These are phyloP conservation scores for Hanseniaspora thailandica DNA, from an alignment of 805 yeast species.

Conservation along the genomic window DNA sequence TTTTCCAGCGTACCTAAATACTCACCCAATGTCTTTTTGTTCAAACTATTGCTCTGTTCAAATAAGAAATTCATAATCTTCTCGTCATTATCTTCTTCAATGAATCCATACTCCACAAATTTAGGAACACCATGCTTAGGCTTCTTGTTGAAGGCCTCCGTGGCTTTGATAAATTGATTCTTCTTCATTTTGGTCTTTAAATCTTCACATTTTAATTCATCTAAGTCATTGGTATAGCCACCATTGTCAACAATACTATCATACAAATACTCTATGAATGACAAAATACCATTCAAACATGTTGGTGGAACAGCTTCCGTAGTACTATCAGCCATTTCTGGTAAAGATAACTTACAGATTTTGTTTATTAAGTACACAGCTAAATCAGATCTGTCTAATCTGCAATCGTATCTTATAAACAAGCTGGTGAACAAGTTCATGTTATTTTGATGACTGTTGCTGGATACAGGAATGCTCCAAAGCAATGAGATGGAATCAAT, in stretches of 20 bases:
- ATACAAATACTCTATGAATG: conserved; percentile 53
- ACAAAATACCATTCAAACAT: conserved; percentile 76
- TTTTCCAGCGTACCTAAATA: conserved; percentile 67
- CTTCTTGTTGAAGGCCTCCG: conserved; percentile 62
- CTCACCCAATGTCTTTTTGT: conserved; percentile 82
- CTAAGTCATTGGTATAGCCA: not conserved
- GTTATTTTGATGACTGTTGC: conserved; percentile 28
- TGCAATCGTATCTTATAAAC: conserved; percentile 81
- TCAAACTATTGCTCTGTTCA: conserved; percentile 67
- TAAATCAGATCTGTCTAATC: conserved; percentile 72
- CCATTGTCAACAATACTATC: conserved; percentile 30
- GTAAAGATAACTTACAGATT: conserved; percentile 65
- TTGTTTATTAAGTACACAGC: conserved; percentile 55
- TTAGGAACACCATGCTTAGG: conserved; percentile 65
- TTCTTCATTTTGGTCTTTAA: conserved; percentile 36
- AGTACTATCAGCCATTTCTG: conserved; percentile 69
- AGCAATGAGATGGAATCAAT: conserved; percentile 72
- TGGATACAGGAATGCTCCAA: conserved; percentile 64
- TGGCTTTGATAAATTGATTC: conserved; percentile 63
- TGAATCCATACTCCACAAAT: conserved; percentile 54
- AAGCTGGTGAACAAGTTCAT: conserved; percentile 43
- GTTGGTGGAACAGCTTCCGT: conserved; percentile 86
- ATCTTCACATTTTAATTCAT: conserved; percentile 19
- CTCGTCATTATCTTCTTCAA: conserved; percentile 39
- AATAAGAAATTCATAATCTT: conserved; percentile 68